phyloP scores from a whole-genome alignment of 495 filamentous ascomycete species.

The Rhypophila decipiens region DNA sequence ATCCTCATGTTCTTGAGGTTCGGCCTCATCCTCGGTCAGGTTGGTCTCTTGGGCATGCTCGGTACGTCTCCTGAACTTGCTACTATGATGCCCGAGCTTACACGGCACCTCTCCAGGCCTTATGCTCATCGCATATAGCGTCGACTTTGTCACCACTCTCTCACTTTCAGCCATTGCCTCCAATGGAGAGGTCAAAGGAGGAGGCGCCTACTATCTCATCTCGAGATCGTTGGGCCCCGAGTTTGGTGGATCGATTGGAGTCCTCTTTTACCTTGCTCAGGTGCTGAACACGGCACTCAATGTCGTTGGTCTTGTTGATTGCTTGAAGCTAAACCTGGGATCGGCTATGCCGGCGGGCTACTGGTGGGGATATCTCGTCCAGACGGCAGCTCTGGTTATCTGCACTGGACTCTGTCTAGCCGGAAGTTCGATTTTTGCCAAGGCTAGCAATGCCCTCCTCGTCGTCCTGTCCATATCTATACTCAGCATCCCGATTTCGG shows the following conservation, averaged over 20 bases:
- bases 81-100: too few relatives aligned
- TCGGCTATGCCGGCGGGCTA: constrained; percentile 60
- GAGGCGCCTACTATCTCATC: constrained; percentile 85
- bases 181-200: constrained; percentile 83
- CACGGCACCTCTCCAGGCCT: constrained; percentile 44
- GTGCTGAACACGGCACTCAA: constrained; percentile 87
- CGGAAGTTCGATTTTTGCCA: constrained; percentile 73
- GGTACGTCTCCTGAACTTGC: constrained; percentile 49
- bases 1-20: constrained; percentile 91
- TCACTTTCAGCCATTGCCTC: constrained; percentile 85
- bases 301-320: constrained; percentile 80
- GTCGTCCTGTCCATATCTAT: constrained; percentile 67
- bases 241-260: constrained; percentile 84
- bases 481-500: constrained; percentile 75
- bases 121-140: constrained; percentile 62
- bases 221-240: constrained; percentile 81
- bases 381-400: constrained; percentile 61
- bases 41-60: constrained; percentile 72
- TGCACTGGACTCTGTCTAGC: constrained; percentile 76
- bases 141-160: constrained; percentile 79
- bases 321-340: constrained; percentile 72
- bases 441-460: constrained; percentile 74
- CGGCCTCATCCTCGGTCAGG: constrained; percentile 71
- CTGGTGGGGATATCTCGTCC: constrained; percentile 77
- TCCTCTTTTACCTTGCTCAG: constrained; percentile 83